Conservation (phyloP, 148 eudicot genomes). For the Chenopodium berlandieri region DNA sequence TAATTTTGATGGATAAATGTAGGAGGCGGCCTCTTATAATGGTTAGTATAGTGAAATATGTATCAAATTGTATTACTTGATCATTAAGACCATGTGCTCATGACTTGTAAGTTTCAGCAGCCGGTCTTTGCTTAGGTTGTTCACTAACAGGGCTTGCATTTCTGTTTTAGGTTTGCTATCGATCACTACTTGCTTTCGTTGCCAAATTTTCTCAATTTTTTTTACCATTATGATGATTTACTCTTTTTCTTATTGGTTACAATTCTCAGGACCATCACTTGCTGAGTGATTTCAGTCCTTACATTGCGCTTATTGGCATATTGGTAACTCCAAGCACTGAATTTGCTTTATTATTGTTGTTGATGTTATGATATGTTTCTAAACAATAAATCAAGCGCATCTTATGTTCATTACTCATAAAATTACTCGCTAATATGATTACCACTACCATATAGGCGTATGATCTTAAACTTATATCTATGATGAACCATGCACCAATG, state of each 20-base stretch:
- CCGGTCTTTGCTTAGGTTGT: constrained; percentile 34
- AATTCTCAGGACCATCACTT: constrained; percentile 30
- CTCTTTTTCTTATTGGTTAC: neutral
- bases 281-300: constrained; percentile 32
- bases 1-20: constrained; percentile 27
- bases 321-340: constrained; percentile 27
- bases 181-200: neutral
- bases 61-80: neutral
- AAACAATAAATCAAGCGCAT: too few relatives aligned
- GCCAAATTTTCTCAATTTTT: neutral
- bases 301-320: constrained; percentile 34
- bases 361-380: neutral
- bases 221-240: neutral
- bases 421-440: neutral
- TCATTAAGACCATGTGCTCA: neutral
- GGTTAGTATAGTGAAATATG: constrained; percentile 23
- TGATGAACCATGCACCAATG: neutral
- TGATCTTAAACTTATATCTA: neutral
- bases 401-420: too few relatives aligned
- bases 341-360: neutral
- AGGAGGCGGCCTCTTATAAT: constrained; percentile 44
- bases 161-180: constrained; percentile 27
- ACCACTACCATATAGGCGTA: neutral
- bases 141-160: constrained; percentile 34
- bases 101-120: constrained; percentile 31